Percentiles rank a stretch among this genome's conserved stretches.
These are phyloP conservation scores for Teunomyces aglyptinius DNA, from an alignment of 805 yeast species.

Conservation along the genomic window DNA sequence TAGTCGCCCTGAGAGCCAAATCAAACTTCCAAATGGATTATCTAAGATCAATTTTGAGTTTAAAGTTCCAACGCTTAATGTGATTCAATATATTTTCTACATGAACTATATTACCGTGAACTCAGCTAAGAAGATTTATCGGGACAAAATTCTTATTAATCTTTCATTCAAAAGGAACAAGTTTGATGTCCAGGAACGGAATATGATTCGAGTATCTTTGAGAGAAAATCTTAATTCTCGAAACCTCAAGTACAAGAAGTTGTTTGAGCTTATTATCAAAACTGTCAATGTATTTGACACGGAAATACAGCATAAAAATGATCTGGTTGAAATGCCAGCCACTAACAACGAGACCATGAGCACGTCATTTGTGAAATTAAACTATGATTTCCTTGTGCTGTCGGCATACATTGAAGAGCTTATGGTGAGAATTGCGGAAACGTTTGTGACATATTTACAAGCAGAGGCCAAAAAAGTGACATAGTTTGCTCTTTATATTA, in stretches of 20 bases:
- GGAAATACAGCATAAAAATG: conserved; percentile 8
- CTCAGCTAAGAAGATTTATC: conserved; percentile 32
- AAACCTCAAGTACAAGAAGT: conserved; percentile 35
- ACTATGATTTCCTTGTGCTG: conserved; percentile 37
- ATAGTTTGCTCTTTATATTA: background rate
- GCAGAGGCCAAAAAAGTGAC: conserved; percentile 2
- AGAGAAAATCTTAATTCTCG: conserved; percentile 36
- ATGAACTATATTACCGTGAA: conserved; percentile 25
- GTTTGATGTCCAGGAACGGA: conserved; percentile 21
- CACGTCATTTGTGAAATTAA: conserved; percentile 27
- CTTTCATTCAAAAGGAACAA: conserved; percentile 20
- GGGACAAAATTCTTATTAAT: conserved; percentile 27
- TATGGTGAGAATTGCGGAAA: conserved; percentile 29
- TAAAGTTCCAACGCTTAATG: conserved; percentile 28
- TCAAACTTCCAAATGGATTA: conserved; percentile 29
- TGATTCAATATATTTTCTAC: conserved; percentile 30
- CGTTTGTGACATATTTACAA: conserved; percentile 20
- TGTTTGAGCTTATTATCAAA: conserved; percentile 37
- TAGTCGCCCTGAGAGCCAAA: conserved; percentile 6
- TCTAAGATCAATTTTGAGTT: conserved; percentile 31
- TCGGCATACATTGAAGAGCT: conserved; percentile 24
- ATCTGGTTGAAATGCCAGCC: conserved; percentile 9
- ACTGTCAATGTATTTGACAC: conserved; percentile 20
- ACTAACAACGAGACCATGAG: conserved; percentile 1
- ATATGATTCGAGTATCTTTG: conserved; percentile 30